Conservation (phyloP, 2,329 filamentous ascomycete genomes). For the Fusarium albidum region DNA sequence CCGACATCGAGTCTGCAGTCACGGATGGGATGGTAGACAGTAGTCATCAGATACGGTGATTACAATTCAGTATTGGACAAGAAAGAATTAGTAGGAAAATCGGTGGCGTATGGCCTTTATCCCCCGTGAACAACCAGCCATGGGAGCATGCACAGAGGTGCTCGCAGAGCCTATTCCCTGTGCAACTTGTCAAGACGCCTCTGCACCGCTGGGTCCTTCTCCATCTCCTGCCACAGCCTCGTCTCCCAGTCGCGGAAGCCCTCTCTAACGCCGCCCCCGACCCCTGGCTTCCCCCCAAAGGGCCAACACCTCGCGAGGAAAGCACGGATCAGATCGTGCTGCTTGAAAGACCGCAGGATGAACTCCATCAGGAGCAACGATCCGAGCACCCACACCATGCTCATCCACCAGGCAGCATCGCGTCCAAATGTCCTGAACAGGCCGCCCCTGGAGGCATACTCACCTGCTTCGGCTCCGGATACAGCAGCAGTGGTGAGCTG, state of each 20-base stretch:
- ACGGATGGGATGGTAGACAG: no score
- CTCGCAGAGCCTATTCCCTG: slow-evolving; percentile 41
- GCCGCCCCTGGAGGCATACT: slow-evolving; percentile 73
- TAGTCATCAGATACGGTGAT: no score
- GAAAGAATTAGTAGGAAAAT: no score
- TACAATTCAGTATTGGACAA: no score
- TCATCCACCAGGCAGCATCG: slow-evolving; percentile 78
- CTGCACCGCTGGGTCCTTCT: slow-evolving; percentile 57
- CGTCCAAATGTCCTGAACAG: slow-evolving; percentile 73
- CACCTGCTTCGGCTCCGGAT: slow-evolving; percentile 31
- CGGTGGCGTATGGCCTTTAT: no score
- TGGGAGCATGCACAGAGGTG: no score
- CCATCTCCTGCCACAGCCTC: slow-evolving; percentile 66
- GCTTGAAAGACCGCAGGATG: slow-evolving; percentile 59
- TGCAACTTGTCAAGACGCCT: slow-evolving; percentile 53
- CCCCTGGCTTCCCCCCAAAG: slow-evolving; percentile 42
- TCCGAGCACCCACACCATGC: slow-evolving; percentile 69
- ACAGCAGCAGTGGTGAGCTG: slow-evolving; percentile 37
- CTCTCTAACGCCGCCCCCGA: slow-evolving; percentile 55
- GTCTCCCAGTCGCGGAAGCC: slow-evolving; percentile 60
- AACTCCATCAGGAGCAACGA: slow-evolving; percentile 72
- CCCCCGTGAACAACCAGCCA: no score
- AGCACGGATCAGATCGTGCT: slow-evolving; percentile 50
- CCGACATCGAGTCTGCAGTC: no score
- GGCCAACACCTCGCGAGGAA: no score